Evolutionary conservation across 2,329 filamentous ascomycete genomes (phyloP).

Genomic region (Sporothrix schenckii): DNA sequence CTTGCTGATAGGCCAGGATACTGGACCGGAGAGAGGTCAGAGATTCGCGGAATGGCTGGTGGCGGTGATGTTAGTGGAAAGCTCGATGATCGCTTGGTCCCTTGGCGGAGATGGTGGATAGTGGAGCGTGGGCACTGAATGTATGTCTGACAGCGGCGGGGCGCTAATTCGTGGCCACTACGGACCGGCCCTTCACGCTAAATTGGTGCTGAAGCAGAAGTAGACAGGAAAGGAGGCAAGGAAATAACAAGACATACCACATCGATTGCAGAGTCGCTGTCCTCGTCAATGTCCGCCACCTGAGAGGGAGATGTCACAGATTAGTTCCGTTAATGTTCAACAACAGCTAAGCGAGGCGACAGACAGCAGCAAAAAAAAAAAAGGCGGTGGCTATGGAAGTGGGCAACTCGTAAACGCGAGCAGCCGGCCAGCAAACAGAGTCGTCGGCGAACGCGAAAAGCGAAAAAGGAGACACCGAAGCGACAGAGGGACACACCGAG

Average conservation of each 20-base stretch:
- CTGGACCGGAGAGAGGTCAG: conserved; percentile 37
- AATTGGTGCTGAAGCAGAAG: neutral
- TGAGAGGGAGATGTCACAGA: neutral
- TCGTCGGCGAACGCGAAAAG: neutral
- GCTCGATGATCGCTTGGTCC: no score
- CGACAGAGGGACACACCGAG: neutral
- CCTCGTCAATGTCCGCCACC: conserved; percentile 26
- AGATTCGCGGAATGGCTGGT: conserved; percentile 34
- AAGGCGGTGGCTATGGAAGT: neutral
- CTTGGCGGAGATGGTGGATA: neutral
- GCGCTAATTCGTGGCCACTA: neutral
- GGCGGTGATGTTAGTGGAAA: neutral
- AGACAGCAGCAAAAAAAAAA: neutral
- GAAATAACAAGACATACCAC: conserved; percentile 25
- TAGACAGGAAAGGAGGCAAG: neutral
- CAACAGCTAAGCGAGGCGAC: neutral
- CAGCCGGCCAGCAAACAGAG: neutral
- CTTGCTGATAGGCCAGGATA: conserved; percentile 37
- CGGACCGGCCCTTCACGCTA: conserved; percentile 25
- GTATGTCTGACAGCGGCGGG: neutral
- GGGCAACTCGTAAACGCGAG: conserved; percentile 4
- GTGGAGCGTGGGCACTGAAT: neutral
- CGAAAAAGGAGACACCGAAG: neutral
- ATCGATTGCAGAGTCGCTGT: conserved; percentile 32
- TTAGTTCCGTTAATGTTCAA: neutral